Evolutionary conservation across 306 rosid species (phyloP).

Genomic region (Prunus campanulata): DNA sequence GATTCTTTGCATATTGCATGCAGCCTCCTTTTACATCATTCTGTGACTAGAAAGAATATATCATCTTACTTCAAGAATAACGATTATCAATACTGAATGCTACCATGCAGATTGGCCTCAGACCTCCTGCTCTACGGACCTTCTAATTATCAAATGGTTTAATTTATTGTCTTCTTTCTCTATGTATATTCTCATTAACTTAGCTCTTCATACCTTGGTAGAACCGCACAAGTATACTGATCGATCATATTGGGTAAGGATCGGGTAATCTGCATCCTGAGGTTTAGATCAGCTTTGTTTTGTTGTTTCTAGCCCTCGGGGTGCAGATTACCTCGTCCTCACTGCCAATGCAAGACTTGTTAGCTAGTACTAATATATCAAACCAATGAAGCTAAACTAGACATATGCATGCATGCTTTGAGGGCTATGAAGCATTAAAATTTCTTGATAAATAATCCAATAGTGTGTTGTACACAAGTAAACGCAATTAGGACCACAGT

Average conservation of each 20-base stretch:
- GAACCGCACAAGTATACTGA: too few species aligned
- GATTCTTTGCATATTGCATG: background rate
- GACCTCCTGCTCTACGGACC: background rate
- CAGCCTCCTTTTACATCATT: background rate
- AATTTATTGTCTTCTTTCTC: too few species aligned
- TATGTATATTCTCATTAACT: too few species aligned
- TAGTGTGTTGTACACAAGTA: too few species aligned
- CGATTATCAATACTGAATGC: background rate
- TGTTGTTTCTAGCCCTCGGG: constrained; percentile 7
- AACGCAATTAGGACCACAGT: too few species aligned
- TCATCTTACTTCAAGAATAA: background rate
- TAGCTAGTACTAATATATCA: background rate
- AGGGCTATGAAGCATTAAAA: too few species aligned
- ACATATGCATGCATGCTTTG: too few species aligned
- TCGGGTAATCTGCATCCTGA: constrained; percentile 14
- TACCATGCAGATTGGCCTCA: background rate
- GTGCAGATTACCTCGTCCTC: constrained; percentile 12
- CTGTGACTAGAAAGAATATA: background rate
- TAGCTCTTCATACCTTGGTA: too few species aligned
- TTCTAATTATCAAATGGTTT: too few species aligned
- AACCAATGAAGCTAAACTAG: background rate
- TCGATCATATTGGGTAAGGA: background rate
- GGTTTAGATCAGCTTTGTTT: background rate
- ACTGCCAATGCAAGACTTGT: background rate
- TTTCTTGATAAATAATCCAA: too few species aligned